These are phyloP conservation scores for Globisporangium middletonii DNA, from an alignment of 352 stramenopile genomes.

Conservation along the genomic window DNA sequence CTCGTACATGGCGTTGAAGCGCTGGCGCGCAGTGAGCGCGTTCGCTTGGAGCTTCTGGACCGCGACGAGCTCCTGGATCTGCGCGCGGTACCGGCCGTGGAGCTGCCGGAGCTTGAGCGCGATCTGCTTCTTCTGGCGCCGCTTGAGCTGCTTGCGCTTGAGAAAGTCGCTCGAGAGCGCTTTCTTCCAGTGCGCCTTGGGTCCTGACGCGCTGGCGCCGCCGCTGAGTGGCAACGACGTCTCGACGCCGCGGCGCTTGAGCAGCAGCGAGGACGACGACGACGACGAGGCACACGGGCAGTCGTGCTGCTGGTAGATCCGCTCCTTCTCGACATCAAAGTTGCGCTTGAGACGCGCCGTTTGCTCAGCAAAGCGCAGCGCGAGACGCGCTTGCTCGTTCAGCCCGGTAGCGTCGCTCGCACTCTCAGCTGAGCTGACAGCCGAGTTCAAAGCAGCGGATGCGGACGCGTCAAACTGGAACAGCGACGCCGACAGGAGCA, in stretches of 20 bases:
- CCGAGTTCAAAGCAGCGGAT: too few relatives aligned
- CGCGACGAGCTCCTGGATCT: constrained; percentile 33
- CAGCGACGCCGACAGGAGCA: constrained; percentile 32
- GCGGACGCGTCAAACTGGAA: constrained; percentile 24
- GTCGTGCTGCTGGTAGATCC: constrained; percentile 39
- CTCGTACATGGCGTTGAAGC: constrained; percentile 27
- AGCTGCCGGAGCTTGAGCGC: constrained; percentile 42
- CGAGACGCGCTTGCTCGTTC: constrained; percentile 30
- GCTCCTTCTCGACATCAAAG: constrained; percentile 35
- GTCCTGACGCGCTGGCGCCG: too few relatives aligned
- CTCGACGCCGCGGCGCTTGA: constrained; percentile 18
- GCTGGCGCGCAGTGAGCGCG: constrained; percentile 36
- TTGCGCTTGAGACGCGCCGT: constrained; percentile 46
- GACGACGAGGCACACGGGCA: constrained; percentile 26
- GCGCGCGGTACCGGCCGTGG: constrained; percentile 28
- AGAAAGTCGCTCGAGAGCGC: constrained; percentile 39
- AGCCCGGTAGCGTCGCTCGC: too few relatives aligned
- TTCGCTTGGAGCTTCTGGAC: constrained; percentile 51
- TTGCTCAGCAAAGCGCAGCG: constrained; percentile 43
- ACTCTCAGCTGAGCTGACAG: too few relatives aligned
- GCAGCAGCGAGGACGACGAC: not conserved
- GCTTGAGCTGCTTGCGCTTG: constrained; percentile 68
- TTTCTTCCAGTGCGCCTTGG: constrained; percentile 44
- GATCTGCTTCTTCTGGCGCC: constrained; percentile 64
- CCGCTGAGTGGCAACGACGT: not conserved